Evolutionary conservation across 805 yeast species (phyloP), one percentile per base, ranked within the genome.

Genomic region (Ogataea dorogensis): DNA sequence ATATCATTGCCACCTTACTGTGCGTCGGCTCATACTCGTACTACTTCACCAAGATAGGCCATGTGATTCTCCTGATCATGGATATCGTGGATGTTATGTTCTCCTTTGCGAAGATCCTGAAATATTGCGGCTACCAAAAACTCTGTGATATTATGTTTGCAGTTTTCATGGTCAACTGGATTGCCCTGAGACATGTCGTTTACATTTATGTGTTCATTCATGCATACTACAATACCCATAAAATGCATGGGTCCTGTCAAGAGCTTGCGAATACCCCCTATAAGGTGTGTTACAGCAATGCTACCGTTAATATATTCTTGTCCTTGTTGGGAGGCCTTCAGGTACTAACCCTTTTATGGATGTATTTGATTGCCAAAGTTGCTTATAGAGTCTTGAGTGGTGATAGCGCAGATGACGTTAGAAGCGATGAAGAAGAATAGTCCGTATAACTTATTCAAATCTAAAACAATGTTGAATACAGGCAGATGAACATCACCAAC

Each of bases 81-180:
- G 96, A 88, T 63, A 65, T 79, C 19, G 93, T 79, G 31, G 97
- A 88, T 57, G 75, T 81, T 27, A 66, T 77, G 42, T 67, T 88
- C 28, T 67, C 89, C 2, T 58, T 69, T 3, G 95, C 96, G 5
- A 88, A 88, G 57, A 65, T 86, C 61, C 67, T 86, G 45, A 84
- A 79, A 56, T 88, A 88, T 57, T 69, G 83, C 41, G 84, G 87
- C 0, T 75, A 61, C 50, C 65, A 67, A 24, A 63, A 52, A 7
- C 47, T 70, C 3, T 87, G 95, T 58, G 96, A 87, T 56, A 44
- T 65, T 24, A 67, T 77, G 71, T 87, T 88, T 59, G 66, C 77
- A 10, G 47, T 79, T 2, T 88, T 87, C 51, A 64, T 87, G 49
- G 36, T 77, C 1, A 54, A 73, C 18, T 87, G 96, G 96, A 64